These are phyloP conservation scores for Leccinum subgranulosum DNA, from an alignment of 768 basidiomycete species.

Conservation along the genomic window DNA sequence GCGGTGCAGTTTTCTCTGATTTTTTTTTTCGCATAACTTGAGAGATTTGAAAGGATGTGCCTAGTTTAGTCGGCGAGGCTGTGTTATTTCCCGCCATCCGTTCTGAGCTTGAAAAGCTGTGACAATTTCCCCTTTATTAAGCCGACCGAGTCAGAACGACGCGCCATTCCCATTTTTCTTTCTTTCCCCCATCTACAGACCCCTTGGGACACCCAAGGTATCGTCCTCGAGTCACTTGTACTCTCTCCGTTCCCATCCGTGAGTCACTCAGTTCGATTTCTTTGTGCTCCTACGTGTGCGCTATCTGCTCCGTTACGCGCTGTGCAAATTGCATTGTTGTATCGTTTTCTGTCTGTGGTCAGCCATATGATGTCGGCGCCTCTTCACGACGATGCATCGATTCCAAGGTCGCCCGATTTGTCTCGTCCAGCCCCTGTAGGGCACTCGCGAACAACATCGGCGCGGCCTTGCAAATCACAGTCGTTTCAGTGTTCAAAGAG, in stretches of 20 bases:
- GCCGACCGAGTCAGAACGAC: slow-evolving; percentile 25
- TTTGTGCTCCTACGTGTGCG: slow-evolving; percentile 31
- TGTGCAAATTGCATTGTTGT: slow-evolving; percentile 14
- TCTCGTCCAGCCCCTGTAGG: slow-evolving; percentile 29
- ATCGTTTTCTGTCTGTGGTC: slow-evolving; percentile 30
- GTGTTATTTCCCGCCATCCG: slow-evolving; percentile 24
- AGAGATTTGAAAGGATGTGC: neutral
- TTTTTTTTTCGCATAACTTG: neutral
- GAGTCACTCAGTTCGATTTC: slow-evolving; percentile 29
- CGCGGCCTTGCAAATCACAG: slow-evolving; percentile 19
- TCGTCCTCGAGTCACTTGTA: slow-evolving; percentile 25
- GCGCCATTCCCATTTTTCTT: slow-evolving; percentile 5
- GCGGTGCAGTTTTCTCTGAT: neutral
- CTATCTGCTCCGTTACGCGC: slow-evolving; percentile 17
- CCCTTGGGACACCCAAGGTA: slow-evolving; percentile 14
- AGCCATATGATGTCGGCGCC: slow-evolving; percentile 15
- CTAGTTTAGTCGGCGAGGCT: slow-evolving; percentile 14
- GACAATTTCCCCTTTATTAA: slow-evolving; percentile 30
- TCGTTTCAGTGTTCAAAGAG: slow-evolving; percentile 23
- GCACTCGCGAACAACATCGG: slow-evolving; percentile 32
- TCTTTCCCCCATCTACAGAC: slow-evolving; percentile 17
- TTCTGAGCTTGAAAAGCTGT: slow-evolving; percentile 38
- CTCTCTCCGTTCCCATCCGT: slow-evolving; percentile 17
- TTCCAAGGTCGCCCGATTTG: slow-evolving; percentile 30
- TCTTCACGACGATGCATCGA: slow-evolving; percentile 14